Percentiles rank a stretch among this genome's conserved stretches.
These are phyloP conservation scores for Debaryomyces coudertii DNA, from an alignment of 1,139 yeast species.

Conservation along the genomic window DNA sequence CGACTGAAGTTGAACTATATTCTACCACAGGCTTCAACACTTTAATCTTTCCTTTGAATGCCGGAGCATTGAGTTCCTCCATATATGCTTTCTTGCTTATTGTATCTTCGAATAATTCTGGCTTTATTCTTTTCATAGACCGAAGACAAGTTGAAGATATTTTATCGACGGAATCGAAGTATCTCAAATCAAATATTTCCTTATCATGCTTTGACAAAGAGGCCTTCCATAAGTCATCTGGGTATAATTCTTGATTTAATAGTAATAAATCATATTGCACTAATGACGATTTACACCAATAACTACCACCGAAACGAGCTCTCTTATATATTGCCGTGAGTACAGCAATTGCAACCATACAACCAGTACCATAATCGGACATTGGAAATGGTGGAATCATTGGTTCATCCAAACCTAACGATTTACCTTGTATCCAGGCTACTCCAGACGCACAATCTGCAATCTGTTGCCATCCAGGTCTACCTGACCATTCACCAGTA, in stretches of 20 bases:
- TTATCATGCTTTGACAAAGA: slow-evolving; percentile 18
- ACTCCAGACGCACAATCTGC: slow-evolving; percentile 37
- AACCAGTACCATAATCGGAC: slow-evolving; percentile 39
- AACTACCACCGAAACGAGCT: slow-evolving; percentile 31
- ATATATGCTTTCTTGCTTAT: not conserved
- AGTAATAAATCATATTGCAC: slow-evolving; percentile 34
- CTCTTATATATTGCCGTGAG: slow-evolving; percentile 30
- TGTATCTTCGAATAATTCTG: slow-evolving; percentile 16
- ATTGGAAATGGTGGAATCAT: slow-evolving; percentile 39
- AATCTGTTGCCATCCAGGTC: slow-evolving; percentile 43
- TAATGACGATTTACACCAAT: slow-evolving; percentile 34
- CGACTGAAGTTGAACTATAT: slow-evolving; percentile 25
- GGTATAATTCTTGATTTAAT: slow-evolving; percentile 30
- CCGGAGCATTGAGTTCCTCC: slow-evolving; percentile 17
- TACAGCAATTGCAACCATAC: slow-evolving; percentile 35
- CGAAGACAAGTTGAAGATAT: slow-evolving; percentile 29
- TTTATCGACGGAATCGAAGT: slow-evolving; percentile 33
- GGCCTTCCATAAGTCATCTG: slow-evolving; percentile 17
- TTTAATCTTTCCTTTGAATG: slow-evolving; percentile 26
- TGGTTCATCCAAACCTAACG: slow-evolving; percentile 33
- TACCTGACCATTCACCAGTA: slow-evolving; percentile 29
- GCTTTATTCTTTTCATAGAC: slow-evolving; percentile 24
- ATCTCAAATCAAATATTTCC: slow-evolving; percentile 23
- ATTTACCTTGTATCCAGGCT: slow-evolving; percentile 34
- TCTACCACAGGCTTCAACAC: slow-evolving; percentile 33